These are phyloP conservation scores for Acidomyces sp. DNA, from an alignment of 495 filamentous ascomycete genomes.

Conservation along the genomic window DNA sequence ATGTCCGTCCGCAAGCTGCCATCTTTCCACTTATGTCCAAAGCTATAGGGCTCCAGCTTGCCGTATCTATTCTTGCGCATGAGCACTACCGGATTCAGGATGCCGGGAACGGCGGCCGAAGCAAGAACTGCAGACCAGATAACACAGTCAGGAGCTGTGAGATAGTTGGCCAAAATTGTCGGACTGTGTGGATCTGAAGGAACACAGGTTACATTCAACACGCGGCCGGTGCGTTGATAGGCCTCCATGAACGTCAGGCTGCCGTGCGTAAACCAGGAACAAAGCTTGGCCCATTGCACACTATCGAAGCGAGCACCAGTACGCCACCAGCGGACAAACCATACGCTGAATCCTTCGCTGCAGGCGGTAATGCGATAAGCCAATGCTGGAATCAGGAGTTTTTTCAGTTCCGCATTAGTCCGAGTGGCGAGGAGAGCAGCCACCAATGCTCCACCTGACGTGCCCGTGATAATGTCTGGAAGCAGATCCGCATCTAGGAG, in stretches of 20 bases:
- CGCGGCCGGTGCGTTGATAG: constrained; percentile 83
- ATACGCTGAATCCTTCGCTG: constrained; percentile 58
- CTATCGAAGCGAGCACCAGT: constrained; percentile 92
- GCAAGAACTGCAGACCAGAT: constrained; percentile 96
- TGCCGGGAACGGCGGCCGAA: constrained; percentile 90
- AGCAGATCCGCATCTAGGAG: constrained; percentile 75
- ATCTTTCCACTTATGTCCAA: constrained; percentile 98
- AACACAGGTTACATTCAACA: constrained; percentile 93
- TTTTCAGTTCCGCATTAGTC: constrained; percentile 78
- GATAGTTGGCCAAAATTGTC: constrained; percentile 81
- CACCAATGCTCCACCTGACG: constrained; percentile 84
- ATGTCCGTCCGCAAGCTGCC: constrained; percentile 89
- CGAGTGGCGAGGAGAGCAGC: constrained; percentile 79
- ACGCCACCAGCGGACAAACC: constrained; percentile 73
- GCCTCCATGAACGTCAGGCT: constrained; percentile 90
- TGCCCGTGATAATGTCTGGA: constrained; percentile 90
- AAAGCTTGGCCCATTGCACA: constrained; percentile 75
- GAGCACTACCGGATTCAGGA: constrained; percentile 86
- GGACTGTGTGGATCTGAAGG: constrained; percentile 91
- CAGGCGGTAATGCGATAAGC: constrained; percentile 77
- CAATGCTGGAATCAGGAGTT: constrained; percentile 72
- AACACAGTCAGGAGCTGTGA: constrained; percentile 89
- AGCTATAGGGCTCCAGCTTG: constrained; percentile 68
- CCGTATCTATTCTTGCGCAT: constrained; percentile 85
- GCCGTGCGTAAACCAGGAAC: constrained; percentile 78